Base-by-base conservation (phyloP, 176 grass and related monocot species). In the Oryza glaberrima region DNA sequence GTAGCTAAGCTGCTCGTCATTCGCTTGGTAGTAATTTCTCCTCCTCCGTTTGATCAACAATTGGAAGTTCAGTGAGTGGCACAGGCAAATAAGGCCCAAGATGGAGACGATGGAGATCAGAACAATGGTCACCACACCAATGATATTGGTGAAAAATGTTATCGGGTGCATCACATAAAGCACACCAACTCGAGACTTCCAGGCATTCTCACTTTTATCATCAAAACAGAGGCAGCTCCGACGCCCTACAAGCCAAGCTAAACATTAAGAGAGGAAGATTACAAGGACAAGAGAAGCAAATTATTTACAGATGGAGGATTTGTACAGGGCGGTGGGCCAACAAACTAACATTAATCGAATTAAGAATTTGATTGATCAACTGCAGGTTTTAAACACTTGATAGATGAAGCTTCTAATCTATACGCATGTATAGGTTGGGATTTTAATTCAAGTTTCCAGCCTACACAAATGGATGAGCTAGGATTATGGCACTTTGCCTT, bases 41-140 rank as follows among this genome's bases (percentile, higher is more conserved):
- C 88, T 85, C 67, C 84, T 84, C 48, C 73, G 77, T 71, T 74
- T 89, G 76, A 98, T 88, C 85, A 90, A 90, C 20, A 95, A 67
- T 23, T 98, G 93, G 84, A 98, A 98, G 84, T 91, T 80, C 46
- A 95, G 20, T 2, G 90, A 92, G 38, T 73, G 91, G 28, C 82
- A 88, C 23, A 98, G 83, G 81, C 93, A 98, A 16, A 95, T 20
- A 20, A 98, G 78, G 35, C 93, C 89, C 61, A 98, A 85, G 35
- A 90, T 20, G 76, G 81, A 87, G 35, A 91, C 83, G 28, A 98
- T 61, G 75, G 83, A 90, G 30, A 94, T 84, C 2, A 98, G 93
- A 79, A 74, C 85, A 85, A 98, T 98, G 85, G 93, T 98, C 76
- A 88, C 77, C 48, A 98, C 88, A 94, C 96, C 93, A 83, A 95